Base-by-base conservation (phyloP, 805 yeast species). In the Spathaspora gorwiae region DNA sequence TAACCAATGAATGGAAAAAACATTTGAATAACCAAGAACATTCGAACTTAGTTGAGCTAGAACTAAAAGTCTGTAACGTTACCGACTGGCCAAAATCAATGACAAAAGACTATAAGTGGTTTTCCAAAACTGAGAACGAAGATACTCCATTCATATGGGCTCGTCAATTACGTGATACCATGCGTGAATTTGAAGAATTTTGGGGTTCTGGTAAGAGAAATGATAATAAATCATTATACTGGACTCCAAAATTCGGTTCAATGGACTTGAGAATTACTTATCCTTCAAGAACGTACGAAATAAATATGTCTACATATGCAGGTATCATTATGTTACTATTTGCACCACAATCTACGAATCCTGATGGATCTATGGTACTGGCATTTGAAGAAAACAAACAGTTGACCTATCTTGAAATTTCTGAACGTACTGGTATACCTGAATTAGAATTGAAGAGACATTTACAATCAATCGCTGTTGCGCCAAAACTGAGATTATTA, bases 171-270 rank as follows among this genome's bases (percentile, higher is more conserved):
- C 64, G 73, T 24, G 56, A 55, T 7, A 64, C 72, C 2, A 65
- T 71, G 39, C 50, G 53, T 36, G 60, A 62, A 24, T 71, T 72
- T 50, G 74, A 71, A 48, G 71, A 68, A 44, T 71, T 56, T 50
- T 72, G 76, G 76, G 53, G 54, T 39, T 53, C 63, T 10, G 70
- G 64, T 6, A 67, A 68, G 49, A 62, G 65, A 42, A 70, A 72
- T 48, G 69, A 66, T 40, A 71, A 66, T 48, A 71, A 71, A 50
- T 60, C 73, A 5, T 56, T 72, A 41, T 69, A 56, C 45, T 94
- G 97, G 97, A 83, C 89, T 33, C 87, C 90, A 24, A 81, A 82
- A 52, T 78, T 87, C 56, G 96, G 97, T 6, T 80, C 87, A 6
- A 83, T 88, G 47, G 97, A 90, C 55, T 72, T 92, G 44, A 73